Conservation (phyloP, 176 grass and related monocot genomes). For the Saccharum officinarum region DNA sequence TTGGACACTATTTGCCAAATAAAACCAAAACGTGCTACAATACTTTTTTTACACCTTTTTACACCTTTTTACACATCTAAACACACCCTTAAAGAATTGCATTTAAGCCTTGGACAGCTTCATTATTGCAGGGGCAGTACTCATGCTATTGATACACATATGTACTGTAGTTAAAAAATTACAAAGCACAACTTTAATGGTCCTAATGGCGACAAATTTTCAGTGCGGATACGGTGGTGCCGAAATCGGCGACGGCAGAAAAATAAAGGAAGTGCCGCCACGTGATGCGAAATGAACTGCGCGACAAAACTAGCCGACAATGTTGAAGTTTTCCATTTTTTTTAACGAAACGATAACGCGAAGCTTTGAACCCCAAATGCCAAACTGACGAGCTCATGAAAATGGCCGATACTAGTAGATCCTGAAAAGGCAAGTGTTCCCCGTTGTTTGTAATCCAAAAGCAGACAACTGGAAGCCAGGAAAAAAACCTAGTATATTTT, state of each 20-base stretch:
- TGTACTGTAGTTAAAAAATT: background rate
- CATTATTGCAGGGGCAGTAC: background rate
- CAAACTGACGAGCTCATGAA: background rate
- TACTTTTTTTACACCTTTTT: no score
- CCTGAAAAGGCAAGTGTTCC: background rate
- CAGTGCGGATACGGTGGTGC: background rate
- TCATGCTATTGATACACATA: background rate
- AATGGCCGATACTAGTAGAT: background rate
- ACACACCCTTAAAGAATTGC: background rate
- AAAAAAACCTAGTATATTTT: background rate
- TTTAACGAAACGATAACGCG: background rate
- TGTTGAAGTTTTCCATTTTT: background rate
- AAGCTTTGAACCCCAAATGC: conserved; percentile 10
- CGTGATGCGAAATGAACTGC: conserved; percentile 17
- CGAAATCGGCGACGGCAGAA: conserved; percentile 1
- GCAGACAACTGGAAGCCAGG: background rate
- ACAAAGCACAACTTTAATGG: background rate
- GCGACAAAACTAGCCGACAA: conserved; percentile 25
- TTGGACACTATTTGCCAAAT: no score
- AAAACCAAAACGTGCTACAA: no score
- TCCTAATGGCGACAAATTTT: conserved; percentile 25
- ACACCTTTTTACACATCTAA: no score
- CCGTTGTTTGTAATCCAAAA: background rate
- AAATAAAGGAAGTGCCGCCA: conserved; percentile 6
- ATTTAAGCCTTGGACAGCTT: conserved; percentile 7